These are phyloP conservation scores for Plasmodium relictum DNA, from an alignment of 169 alveolate species.

Conservation along the genomic window DNA sequence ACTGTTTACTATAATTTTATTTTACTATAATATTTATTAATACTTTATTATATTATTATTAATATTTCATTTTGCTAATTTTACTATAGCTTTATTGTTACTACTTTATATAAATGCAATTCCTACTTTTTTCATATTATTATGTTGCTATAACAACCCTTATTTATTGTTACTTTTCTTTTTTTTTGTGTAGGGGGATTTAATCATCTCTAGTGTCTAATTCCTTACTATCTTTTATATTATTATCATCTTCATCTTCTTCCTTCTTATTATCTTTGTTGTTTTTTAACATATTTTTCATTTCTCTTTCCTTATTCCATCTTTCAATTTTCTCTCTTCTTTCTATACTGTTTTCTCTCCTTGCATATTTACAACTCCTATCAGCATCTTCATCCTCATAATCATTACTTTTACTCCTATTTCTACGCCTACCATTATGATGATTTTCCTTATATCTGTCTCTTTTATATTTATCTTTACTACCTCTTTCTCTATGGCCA, in stretches of 20 bases:
- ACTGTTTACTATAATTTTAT: too few relatives aligned
- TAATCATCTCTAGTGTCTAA: neutral
- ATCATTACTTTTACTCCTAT: constrained; percentile 42
- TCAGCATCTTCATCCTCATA: constrained; percentile 66
- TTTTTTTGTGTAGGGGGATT: neutral
- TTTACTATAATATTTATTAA: neutral
- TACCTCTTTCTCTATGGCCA: constrained; percentile 61
- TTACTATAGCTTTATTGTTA: too few relatives aligned
- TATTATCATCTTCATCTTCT: neutral
- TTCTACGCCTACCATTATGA: constrained; percentile 46
- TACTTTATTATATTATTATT: too few relatives aligned
- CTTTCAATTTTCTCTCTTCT: constrained; percentile 94
- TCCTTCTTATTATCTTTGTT: constrained; percentile 2
- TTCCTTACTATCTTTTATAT: too few relatives aligned
- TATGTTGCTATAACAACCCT: too few relatives aligned
- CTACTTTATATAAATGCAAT: too few relatives aligned
- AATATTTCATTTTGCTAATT: too few relatives aligned
- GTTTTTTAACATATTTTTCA: constrained; percentile 46
- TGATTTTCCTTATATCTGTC: constrained; percentile 42
- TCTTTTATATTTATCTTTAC: constrained; percentile 70
- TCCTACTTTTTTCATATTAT: too few relatives aligned
- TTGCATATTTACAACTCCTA: constrained; percentile 77
- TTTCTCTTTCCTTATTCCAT: constrained; percentile 93
- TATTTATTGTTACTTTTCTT: neutral
- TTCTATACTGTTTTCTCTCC: constrained; percentile 92